phyloP scores from a whole-genome alignment of 345 rosid genomes.

The Rhizophora apiculata region DNA sequence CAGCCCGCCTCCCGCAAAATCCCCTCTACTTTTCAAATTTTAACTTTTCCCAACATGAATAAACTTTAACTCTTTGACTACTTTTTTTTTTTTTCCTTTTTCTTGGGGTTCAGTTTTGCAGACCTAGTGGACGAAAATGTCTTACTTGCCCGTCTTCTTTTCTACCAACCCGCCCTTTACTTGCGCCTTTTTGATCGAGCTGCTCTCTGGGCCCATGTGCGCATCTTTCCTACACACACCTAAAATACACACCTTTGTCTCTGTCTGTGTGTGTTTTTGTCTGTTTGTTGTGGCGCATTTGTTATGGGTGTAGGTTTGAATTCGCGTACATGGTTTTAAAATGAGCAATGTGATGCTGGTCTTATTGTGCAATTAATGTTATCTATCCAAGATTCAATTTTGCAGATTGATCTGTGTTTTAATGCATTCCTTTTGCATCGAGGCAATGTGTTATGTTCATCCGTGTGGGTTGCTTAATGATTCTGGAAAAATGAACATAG shows the following conservation, averaged over 20 bases:
- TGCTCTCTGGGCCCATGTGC: slow-evolving; percentile 78
- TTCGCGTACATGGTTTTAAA: background rate
- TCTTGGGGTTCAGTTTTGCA: slow-evolving; percentile 49
- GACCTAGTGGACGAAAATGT: slow-evolving; percentile 71
- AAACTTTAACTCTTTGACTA: too few relatives aligned
- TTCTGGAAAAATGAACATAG: too few relatives aligned
- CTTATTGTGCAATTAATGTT: too few relatives aligned
- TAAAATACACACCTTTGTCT: background rate
- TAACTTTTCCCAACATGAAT: background rate
- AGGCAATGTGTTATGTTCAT: background rate
- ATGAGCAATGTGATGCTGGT: too few relatives aligned
- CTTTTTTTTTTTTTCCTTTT: background rate
- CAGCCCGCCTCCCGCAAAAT: background rate
- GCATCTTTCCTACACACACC: slow-evolving; percentile 2
- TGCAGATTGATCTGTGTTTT: too few relatives aligned
- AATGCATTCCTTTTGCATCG: too few relatives aligned
- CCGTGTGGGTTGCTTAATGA: background rate
- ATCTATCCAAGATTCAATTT: too few relatives aligned
- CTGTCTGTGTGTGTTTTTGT: background rate
- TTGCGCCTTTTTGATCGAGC: slow-evolving; percentile 65
- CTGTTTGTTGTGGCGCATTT: background rate
- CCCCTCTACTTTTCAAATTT: background rate
- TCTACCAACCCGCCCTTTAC: slow-evolving; percentile 48
- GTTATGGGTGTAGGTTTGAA: slow-evolving; percentile 5
- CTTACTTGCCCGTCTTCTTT: slow-evolving; percentile 53